phyloP scores from a whole-genome alignment of 139 green algal genomes.

The Tetradesmus obliquus region DNA sequence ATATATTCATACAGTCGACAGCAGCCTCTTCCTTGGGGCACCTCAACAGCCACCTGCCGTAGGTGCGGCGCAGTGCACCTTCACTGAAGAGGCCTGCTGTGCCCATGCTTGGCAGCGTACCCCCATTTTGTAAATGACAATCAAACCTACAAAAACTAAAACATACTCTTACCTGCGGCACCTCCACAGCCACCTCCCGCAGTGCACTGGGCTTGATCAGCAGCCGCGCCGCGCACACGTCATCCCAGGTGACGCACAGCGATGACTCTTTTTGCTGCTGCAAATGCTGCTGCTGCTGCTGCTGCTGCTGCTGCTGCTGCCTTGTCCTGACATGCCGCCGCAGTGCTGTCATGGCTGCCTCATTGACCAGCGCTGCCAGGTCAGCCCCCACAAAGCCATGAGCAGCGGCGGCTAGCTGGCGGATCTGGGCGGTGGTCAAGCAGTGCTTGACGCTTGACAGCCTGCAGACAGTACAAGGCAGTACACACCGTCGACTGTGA shows the following conservation, averaged over 20 bases:
- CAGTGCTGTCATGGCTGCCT: slow-evolving; percentile 79
- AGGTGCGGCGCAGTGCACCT: too few relatives aligned
- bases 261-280: neutral
- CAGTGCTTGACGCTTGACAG: slow-evolving; percentile 53
- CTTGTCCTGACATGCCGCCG: slow-evolving; percentile 32
- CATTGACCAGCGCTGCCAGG: slow-evolving; percentile 79
- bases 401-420: slow-evolving; percentile 63
- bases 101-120: too few relatives aligned
- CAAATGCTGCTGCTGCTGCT: neutral
- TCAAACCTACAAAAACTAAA: too few relatives aligned
- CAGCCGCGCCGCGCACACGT: slow-evolving; percentile 57
- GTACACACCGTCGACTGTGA: neutral
- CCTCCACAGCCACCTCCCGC: slow-evolving; percentile 69
- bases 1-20: too few relatives aligned
- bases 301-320: slow-evolving; percentile 18
- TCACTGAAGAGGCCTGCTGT: too few relatives aligned
- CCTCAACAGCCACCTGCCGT: too few relatives aligned
- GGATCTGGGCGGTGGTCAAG: slow-evolving; percentile 66
- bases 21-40: too few relatives aligned
- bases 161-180: too few relatives aligned
- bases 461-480: slow-evolving; percentile 33
- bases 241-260: slow-evolving; percentile 50
- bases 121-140: too few relatives aligned
- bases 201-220: slow-evolving; percentile 68
- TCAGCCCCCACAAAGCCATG: slow-evolving; percentile 90